Evolutionary conservation across 202 grass and related monocot species (phyloP).

Genomic region (Brachypodium distachyon): DNA sequence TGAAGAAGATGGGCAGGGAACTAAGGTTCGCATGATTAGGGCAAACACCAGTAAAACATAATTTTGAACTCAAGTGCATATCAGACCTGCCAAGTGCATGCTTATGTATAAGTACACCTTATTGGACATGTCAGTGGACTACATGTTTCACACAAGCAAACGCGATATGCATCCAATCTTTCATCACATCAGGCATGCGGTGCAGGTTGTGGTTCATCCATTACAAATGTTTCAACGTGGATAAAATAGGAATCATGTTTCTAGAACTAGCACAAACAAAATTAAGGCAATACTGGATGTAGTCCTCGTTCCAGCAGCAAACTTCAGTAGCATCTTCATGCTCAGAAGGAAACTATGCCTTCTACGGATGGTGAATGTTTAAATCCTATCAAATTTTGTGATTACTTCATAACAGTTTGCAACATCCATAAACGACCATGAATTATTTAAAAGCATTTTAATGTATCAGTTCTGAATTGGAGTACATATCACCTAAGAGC

Average conservation of each 20-base stretch:
- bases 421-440: neutral
- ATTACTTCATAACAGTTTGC: neutral
- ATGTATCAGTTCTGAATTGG: neutral
- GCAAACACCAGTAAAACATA: neutral
- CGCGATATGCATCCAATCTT: neutral
- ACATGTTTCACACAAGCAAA: neutral
- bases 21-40: neutral
- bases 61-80: slow-evolving; percentile 1
- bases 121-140: neutral
- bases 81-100: neutral
- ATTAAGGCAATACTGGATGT: neutral
- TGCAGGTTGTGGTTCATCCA: neutral
- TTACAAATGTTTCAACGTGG: neutral
- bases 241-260: neutral
- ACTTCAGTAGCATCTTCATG: neutral
- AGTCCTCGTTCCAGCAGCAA: neutral
- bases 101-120: neutral
- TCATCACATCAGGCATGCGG: neutral
- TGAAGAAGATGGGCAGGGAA: neutral
- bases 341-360: neutral
- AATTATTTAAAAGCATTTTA: neutral
- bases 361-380: neutral
- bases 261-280: neutral
- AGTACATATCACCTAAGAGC: neutral
- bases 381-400: neutral